Evolutionary conservation across 495 filamentous ascomycete species (phyloP).

Genomic region (Lepidopterella palustris): DNA sequence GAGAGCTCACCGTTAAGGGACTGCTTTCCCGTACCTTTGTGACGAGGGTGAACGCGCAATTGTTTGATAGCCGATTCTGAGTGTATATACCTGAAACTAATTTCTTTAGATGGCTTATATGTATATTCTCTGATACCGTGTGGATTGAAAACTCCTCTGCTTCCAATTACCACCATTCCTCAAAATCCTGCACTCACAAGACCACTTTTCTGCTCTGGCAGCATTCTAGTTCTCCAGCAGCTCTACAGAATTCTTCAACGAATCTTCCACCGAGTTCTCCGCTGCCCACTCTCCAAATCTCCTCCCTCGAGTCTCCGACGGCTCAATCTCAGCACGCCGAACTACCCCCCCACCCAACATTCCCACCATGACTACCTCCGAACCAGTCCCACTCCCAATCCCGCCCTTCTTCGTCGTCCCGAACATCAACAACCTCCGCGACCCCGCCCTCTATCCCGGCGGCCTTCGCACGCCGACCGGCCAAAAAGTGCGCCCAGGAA

Average conservation of each 20-base stretch:
- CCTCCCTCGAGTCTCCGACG: not conserved
- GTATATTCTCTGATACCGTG: too few relatives aligned
- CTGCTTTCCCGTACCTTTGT: not conserved
- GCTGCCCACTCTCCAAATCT: not conserved
- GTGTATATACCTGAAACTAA: not conserved
- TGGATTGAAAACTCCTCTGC: too few relatives aligned
- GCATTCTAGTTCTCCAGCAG: not conserved
- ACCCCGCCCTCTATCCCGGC: slow-evolving; percentile 24
- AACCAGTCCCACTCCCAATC: slow-evolving; percentile 19
- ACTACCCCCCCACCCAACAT: not conserved
- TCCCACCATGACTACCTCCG: slow-evolving; percentile 1
- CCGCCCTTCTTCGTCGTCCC: slow-evolving; percentile 36
- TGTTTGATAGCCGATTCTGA: not conserved
- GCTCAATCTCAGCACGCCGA: not conserved
- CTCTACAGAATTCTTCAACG: not conserved
- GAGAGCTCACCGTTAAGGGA: not conserved
- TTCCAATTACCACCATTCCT: too few relatives aligned
- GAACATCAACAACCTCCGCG: slow-evolving; percentile 37
- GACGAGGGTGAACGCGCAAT: too few relatives aligned
- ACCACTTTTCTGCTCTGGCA: too few relatives aligned
- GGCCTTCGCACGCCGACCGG: slow-evolving; percentile 12
- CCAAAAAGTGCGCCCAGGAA: slow-evolving; percentile 24
- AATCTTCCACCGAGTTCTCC: not conserved
- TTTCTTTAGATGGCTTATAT: too few relatives aligned
- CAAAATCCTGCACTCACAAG: too few relatives aligned